Evolutionary conservation across 129 eudicot species (phyloP).

Genomic region (Lonicera japonica): DNA sequence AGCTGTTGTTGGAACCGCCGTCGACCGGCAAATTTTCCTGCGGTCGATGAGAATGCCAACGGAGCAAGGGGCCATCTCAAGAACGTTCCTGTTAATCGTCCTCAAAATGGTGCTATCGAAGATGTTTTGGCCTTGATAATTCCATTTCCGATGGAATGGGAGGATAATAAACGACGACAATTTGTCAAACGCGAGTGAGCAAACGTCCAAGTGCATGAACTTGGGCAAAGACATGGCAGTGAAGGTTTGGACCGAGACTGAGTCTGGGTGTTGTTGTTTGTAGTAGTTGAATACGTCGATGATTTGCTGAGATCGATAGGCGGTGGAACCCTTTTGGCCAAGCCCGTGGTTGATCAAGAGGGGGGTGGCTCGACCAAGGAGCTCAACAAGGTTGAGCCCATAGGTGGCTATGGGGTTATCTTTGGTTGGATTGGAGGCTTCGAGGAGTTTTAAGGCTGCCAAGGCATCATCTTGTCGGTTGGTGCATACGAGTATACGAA

Average conservation of each 20-base stretch:
- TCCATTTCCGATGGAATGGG: conserved; percentile 59
- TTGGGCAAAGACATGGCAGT: conserved; percentile 36
- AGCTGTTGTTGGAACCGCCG: too few species aligned
- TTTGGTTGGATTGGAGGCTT: conserved; percentile 28
- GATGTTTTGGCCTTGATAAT: conserved; percentile 32
- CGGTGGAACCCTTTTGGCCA: conserved; percentile 25
- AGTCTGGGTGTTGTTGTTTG: conserved; percentile 10
- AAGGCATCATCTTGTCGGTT: conserved; percentile 37
- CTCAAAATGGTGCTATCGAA: conserved; percentile 23
- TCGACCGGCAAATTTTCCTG: conserved; percentile 12
- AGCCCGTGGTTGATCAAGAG: conserved; percentile 43
- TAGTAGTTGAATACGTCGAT: conserved; percentile 21
- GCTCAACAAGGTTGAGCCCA: conserved; percentile 45
- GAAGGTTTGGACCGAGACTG: conserved; percentile 23
- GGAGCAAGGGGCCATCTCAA: conserved; percentile 46
- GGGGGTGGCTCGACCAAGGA: conserved; percentile 46
- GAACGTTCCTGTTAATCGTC: conserved; percentile 20
- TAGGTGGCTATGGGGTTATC: conserved; percentile 28
- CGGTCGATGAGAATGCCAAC: conserved; percentile 44
- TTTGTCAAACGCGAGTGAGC: conserved; percentile 52
- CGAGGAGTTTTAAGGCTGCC: conserved; percentile 27
- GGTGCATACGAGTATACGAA: conserved; percentile 38
- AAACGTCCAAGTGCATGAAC: conserved; percentile 58
- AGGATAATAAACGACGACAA: conserved; percentile 41
- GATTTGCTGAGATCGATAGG: conserved; percentile 30